phyloP scores from a whole-genome alignment of 257 asterid species.

The Solanum peruvianum region DNA sequence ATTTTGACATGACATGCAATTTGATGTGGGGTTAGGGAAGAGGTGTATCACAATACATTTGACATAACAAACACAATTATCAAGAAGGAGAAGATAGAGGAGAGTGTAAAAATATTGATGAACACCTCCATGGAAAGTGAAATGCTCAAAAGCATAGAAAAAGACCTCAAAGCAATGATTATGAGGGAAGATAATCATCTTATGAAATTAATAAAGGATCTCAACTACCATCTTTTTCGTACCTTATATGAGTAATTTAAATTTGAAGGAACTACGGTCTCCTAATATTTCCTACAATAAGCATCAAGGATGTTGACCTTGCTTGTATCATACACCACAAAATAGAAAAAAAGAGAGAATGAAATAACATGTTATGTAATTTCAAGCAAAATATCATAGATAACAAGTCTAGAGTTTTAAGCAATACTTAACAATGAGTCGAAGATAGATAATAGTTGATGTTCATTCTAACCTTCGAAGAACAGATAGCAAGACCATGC shows the following conservation, averaged over 20 bases:
- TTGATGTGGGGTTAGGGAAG: conserved; percentile 4
- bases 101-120: not conserved
- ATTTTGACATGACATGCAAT: not conserved
- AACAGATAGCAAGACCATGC: not conserved
- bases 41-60: not conserved
- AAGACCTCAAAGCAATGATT: not conserved
- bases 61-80: not conserved
- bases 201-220: not conserved
- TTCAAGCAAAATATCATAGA: not conserved
- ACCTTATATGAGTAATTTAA: not conserved
- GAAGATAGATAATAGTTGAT: not conserved
- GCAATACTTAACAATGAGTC: not conserved
- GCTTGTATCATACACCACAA: not conserved
- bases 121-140: not conserved
- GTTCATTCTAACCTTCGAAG: not conserved
- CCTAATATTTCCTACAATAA: not conserved
- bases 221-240: conserved; percentile 1
- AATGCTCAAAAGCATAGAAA: not conserved
- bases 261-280: no score
- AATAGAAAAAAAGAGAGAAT: no score
- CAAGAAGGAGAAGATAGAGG: not conserved
- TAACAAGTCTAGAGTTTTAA: not conserved
- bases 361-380: not conserved
- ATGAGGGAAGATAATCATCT: conserved; percentile 6
- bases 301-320: not conserved